Percentiles rank a stretch among this genome's conserved stretches.
Evolutionary conservation across 345 rosid genomes (phyloP).

Genomic region (Moringa oleifera): DNA sequence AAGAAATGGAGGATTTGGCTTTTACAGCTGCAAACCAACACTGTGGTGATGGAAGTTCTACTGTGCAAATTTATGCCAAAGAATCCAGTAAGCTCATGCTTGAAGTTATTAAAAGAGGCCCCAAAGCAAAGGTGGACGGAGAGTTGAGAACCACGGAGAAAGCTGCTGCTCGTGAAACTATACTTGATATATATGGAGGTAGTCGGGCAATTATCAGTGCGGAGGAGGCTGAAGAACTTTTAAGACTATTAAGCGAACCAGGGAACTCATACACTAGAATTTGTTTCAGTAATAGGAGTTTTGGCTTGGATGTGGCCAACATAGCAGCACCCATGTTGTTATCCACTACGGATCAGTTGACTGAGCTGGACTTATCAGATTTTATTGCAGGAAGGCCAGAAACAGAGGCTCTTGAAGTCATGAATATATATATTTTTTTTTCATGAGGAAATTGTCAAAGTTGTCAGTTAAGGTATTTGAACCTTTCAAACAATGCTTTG

Average conservation of each 20-base stretch:
- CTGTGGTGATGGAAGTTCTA: slow-evolving; percentile 83
- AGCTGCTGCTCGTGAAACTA: slow-evolving; percentile 16
- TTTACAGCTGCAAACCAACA: slow-evolving; percentile 59
- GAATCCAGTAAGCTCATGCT: slow-evolving; percentile 81
- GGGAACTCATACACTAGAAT: slow-evolving; percentile 52
- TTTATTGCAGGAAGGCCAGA: slow-evolving; percentile 86
- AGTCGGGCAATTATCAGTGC: slow-evolving; percentile 71
- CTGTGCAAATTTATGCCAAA: slow-evolving; percentile 85
- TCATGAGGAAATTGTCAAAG: slow-evolving; percentile 74
- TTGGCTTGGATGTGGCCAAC: slow-evolving; percentile 70
- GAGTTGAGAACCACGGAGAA: slow-evolving; percentile 20
- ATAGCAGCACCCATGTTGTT: slow-evolving; percentile 58
- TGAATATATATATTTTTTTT: slow-evolving; percentile 63
- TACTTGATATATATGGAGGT: slow-evolving; percentile 78
- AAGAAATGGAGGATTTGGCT: slow-evolving; percentile 64
- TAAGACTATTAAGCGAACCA: slow-evolving; percentile 51
- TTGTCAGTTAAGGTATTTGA: slow-evolving; percentile 47
- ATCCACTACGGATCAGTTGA: slow-evolving; percentile 65
- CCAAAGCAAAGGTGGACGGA: slow-evolving; percentile 31
- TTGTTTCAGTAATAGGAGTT: slow-evolving; percentile 84
- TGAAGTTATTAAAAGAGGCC: slow-evolving; percentile 79
- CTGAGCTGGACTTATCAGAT: slow-evolving; percentile 81
- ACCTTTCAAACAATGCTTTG: slow-evolving; percentile 93
- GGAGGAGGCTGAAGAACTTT: slow-evolving; percentile 59
- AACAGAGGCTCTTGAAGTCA: slow-evolving; percentile 79